These are phyloP conservation scores for Grosmannia huntii DNA, from an alignment of 2,329 filamentous ascomycete species.

Conservation along the genomic window DNA sequence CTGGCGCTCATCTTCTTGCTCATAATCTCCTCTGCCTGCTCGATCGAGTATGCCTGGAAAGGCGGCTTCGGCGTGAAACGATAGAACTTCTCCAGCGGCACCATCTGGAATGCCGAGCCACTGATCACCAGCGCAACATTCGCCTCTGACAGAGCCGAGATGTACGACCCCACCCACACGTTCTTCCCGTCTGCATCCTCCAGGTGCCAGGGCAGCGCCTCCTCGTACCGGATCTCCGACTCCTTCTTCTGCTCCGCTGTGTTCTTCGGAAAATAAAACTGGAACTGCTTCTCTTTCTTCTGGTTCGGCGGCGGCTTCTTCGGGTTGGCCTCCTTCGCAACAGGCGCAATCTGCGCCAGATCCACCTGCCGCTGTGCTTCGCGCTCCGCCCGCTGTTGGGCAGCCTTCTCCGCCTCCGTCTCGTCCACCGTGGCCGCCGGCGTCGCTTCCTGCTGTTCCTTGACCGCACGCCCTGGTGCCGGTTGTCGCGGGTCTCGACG, in stretches of 20 bases:
- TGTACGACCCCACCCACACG: constrained; percentile 84
- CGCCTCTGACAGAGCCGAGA: constrained; percentile 75
- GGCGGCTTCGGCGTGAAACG: constrained; percentile 69
- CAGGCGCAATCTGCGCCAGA: constrained; percentile 84
- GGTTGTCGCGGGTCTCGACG: constrained; percentile 71
- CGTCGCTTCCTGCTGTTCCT: constrained; percentile 37
- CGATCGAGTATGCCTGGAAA: constrained; percentile 65
- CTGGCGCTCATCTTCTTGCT: constrained; percentile 63
- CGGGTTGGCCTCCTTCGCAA: constrained; percentile 43
- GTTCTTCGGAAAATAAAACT: constrained; percentile 70
- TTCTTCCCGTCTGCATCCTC: constrained; percentile 96
- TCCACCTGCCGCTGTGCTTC: constrained; percentile 80
- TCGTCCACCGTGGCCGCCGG: constrained; percentile 31
- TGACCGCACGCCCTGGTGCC: constrained; percentile 49
- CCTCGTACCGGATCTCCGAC: constrained; percentile 70
- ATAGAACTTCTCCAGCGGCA: constrained; percentile 94
- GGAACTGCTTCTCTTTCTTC: constrained; percentile 64
- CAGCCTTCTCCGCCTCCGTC: constrained; percentile 49
- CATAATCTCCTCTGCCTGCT: constrained; percentile 78
- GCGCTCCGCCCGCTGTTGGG: constrained; percentile 63
- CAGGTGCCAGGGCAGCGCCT: constrained; percentile 89
- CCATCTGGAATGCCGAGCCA: constrained; percentile 61
- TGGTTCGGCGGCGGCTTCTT: constrained; percentile 33
- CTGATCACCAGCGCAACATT: constrained; percentile 69
- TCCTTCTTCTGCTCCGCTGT: constrained; percentile 70